Evolutionary conservation across 139 green algal genomes (phyloP).

Genomic region (Gonium pectorale): DNA sequence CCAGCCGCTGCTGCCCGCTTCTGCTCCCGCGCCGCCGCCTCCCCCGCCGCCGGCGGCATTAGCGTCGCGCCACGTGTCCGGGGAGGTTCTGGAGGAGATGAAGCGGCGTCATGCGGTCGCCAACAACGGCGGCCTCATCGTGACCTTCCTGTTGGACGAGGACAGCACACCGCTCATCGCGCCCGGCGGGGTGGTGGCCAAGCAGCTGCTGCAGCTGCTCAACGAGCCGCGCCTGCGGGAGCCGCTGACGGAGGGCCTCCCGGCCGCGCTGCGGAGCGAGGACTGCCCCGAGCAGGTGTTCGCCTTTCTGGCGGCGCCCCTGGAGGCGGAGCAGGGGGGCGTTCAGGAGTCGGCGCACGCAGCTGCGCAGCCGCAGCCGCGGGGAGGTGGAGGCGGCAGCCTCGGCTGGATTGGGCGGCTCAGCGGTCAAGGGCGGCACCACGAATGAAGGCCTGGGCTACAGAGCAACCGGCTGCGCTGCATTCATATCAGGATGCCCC

Average conservation of each 20-base stretch:
- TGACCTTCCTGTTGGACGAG: constrained; percentile 62
- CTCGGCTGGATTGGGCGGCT: too few relatives aligned
- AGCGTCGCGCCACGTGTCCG: constrained; percentile 34
- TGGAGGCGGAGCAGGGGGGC: neutral
- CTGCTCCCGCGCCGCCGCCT: neutral
- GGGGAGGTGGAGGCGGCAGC: too few relatives aligned
- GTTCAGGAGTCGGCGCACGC: too few relatives aligned
- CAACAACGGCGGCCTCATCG: constrained; percentile 58
- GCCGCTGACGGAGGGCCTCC: constrained; percentile 13
- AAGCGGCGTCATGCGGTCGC: constrained; percentile 40
- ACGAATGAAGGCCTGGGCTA: too few relatives aligned
- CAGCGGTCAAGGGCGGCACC: too few relatives aligned
- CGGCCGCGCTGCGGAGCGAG: neutral
- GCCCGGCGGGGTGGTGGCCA: constrained; percentile 4
- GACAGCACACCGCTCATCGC: constrained; percentile 22
- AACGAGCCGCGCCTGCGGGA: constrained; percentile 30
- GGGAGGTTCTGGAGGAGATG: constrained; percentile 61
- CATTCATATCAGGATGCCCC: too few relatives aligned
- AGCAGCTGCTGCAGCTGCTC: constrained; percentile 8
- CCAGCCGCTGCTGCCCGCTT: neutral
- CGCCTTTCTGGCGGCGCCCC: neutral
- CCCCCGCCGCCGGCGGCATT: neutral
- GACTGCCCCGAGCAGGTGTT: constrained; percentile 32
- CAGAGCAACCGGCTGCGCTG: too few relatives aligned
- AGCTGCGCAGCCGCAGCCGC: too few relatives aligned